Evolutionary conservation across 2,329 filamentous ascomycete species (phyloP).

Genomic region (Fusarium bactridioides): DNA sequence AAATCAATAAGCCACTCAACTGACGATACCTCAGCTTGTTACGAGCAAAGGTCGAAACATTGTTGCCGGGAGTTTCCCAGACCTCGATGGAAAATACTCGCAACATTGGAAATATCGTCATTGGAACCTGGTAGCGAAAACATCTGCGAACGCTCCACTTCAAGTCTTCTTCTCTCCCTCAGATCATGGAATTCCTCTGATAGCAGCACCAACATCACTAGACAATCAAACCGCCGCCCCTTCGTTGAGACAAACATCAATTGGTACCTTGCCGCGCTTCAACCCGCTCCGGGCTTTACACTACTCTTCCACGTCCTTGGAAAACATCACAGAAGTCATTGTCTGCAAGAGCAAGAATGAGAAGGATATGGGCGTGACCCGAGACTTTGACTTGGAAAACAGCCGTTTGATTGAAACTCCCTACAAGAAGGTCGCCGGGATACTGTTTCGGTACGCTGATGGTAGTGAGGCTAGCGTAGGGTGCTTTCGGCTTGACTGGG

Average conservation of each 20-base stretch:
- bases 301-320: not conserved
- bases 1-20: not conserved
- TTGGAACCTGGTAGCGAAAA: not conserved
- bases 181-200: not conserved
- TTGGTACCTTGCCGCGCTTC: not conserved
- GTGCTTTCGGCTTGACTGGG: slow-evolving; percentile 1
- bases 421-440: not conserved
- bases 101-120: not conserved
- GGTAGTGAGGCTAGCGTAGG: slow-evolving; percentile 3
- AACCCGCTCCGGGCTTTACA: not conserved
- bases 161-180: not conserved
- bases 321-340: not conserved
- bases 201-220: not conserved
- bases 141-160: not conserved
- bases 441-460: not conserved
- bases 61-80: not conserved
- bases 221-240: accelerated
- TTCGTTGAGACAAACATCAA: not conserved
- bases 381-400: not conserved
- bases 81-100: not conserved
- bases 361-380: not conserved
- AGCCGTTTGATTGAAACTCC: not conserved
- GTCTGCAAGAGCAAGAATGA: not conserved
- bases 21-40: not conserved
- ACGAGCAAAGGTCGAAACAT: not conserved